A percentile compares a stretch with the other conserved stretches of the same genome.
phyloP scores from a whole-genome alignment of 495 filamentous ascomycete genomes.

The Hypoxylon trugodes region DNA sequence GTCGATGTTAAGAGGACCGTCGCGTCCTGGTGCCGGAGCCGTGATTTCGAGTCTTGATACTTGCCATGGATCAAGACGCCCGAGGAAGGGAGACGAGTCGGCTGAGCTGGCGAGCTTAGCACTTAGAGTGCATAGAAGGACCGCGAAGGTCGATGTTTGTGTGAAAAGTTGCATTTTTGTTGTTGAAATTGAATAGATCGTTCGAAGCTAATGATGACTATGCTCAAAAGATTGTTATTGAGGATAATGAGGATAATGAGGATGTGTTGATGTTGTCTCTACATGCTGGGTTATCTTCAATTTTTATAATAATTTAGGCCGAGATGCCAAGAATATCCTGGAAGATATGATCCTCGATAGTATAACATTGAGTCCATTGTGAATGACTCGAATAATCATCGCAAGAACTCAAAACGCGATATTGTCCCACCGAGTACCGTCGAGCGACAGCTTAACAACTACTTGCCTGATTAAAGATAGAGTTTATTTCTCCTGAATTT shows the following conservation, averaged over 20 bases:
- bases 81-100: constrained; percentile 17
- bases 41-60: constrained; percentile 13
- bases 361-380: too few relatives aligned
- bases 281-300: too few relatives aligned
- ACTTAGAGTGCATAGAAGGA: neutral
- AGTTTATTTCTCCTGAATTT: constrained; percentile 6
- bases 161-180: constrained; percentile 13
- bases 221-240: too few relatives aligned
- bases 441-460: neutral
- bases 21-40: neutral
- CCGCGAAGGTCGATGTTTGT: constrained; percentile 7
- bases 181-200: neutral
- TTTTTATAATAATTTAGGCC: too few relatives aligned
- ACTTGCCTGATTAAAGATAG: constrained; percentile 12
- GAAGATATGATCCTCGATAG: too few relatives aligned
- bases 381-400: neutral
- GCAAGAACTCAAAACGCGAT: neutral
- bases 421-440: constrained; percentile 14
- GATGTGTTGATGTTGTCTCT: too few relatives aligned
- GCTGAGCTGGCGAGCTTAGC: neutral
- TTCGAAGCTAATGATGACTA: too few relatives aligned
- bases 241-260: too few relatives aligned
- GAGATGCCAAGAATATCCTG: neutral
- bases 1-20: neutral
- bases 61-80: constrained; percentile 20